Evolutionary conservation across 163 green algal genomes (phyloP).

Genomic region (Chlamydomonas reinhardtii): DNA sequence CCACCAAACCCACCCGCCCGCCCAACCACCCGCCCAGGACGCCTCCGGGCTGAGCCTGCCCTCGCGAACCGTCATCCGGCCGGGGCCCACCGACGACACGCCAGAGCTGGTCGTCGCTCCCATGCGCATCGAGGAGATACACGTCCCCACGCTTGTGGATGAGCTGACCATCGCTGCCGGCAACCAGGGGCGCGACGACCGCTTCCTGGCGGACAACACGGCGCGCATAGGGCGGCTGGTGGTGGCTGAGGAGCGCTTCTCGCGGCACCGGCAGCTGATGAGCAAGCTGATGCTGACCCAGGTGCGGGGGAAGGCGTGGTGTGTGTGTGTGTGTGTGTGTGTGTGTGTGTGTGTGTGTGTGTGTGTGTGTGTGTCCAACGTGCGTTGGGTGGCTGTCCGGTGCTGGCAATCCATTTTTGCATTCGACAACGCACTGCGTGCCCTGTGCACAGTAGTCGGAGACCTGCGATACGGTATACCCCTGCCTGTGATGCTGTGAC

Average conservation of each 20-base stretch:
- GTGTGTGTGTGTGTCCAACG: too few relatives aligned
- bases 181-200: slow-evolving; percentile 18
- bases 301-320: not conserved
- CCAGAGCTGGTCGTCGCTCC: slow-evolving; percentile 37
- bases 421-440: too few relatives aligned
- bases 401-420: too few relatives aligned
- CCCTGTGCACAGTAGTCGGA: too few relatives aligned
- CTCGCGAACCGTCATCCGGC: not conserved
- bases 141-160: not conserved
- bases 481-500: too few relatives aligned
- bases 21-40: not conserved
- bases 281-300: slow-evolving; percentile 38
- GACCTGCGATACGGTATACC: too few relatives aligned
- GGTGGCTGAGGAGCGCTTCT: slow-evolving; percentile 3
- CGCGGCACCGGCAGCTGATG: slow-evolving; percentile 27
- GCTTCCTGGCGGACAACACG: not conserved
- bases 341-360: too few relatives aligned
- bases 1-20: not conserved
- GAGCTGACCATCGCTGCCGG: not conserved
- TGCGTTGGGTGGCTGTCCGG: too few relatives aligned
- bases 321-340: not conserved
- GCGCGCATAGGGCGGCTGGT: slow-evolving; percentile 11
- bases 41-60: not conserved
- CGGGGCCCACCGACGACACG: slow-evolving; percentile 2
- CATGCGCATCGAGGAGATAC: not conserved